phyloP scores from a whole-genome alignment of 352 stramenopile genomes.

The Plasmopara viticola region DNA sequence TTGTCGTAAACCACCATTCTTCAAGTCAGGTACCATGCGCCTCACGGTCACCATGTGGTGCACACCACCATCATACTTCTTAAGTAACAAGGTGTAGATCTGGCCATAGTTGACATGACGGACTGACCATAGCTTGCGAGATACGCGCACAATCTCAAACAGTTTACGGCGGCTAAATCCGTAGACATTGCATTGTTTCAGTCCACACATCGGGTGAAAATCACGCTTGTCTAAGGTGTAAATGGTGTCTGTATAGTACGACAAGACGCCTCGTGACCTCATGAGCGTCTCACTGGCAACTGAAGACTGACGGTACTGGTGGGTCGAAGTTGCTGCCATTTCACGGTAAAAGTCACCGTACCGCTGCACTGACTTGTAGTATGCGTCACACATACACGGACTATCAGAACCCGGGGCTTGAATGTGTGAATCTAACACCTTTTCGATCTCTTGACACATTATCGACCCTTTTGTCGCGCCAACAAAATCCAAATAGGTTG shows the following conservation, averaged over 20 bases:
- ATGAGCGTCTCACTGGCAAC: constrained; percentile 76
- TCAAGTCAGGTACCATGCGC: constrained; percentile 45
- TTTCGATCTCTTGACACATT: constrained; percentile 53
- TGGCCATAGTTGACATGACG: constrained; percentile 49
- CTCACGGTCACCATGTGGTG: constrained; percentile 76
- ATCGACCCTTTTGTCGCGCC: constrained; percentile 42
- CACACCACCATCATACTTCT: constrained; percentile 64
- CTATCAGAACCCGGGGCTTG: constrained; percentile 25
- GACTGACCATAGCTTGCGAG: constrained; percentile 68
- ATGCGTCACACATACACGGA: constrained; percentile 65
- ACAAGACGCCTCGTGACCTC: constrained; percentile 55
- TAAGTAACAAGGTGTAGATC: constrained; percentile 58
- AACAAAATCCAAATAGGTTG: constrained; percentile 53
- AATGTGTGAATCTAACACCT: constrained; percentile 44
- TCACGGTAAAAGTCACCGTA: constrained; percentile 67
- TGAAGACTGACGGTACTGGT: constrained; percentile 44
- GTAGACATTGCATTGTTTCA: constrained; percentile 69
- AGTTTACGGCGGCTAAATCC: constrained; percentile 70
- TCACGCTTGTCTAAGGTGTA: constrained; percentile 78
- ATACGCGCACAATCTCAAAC: constrained; percentile 70
- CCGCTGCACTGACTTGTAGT: constrained; percentile 58
- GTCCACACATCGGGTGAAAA: constrained; percentile 51
- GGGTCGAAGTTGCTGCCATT: constrained; percentile 29
- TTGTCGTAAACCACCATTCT: constrained; percentile 47
- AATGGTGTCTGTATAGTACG: constrained; percentile 80